Conservation (phyloP, 805 yeast species). For the Candida sanyiensis region DNA sequence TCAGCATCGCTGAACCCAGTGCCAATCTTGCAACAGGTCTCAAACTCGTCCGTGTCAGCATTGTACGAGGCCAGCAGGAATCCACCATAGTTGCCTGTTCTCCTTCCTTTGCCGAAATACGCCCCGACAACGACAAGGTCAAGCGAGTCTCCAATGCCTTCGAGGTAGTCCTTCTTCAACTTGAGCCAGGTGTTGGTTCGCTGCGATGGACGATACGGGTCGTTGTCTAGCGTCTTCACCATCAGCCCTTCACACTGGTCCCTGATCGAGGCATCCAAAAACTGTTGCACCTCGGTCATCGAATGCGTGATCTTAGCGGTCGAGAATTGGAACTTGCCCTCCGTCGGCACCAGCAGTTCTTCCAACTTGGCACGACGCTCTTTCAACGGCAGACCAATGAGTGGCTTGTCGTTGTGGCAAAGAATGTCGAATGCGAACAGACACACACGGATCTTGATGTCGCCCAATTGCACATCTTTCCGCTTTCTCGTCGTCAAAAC, state of each 20-base stretch:
- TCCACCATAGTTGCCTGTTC: constrained; percentile 95
- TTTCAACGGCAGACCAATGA: constrained; percentile 58
- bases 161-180: constrained; percentile 87
- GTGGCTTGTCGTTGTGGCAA: constrained; percentile 64
- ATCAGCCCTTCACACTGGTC: constrained; percentile 93
- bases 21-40: constrained; percentile 94
- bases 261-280: constrained; percentile 82
- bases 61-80: constrained; percentile 87
- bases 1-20: constrained; percentile 93
- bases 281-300: constrained; percentile 68
- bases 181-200: constrained; percentile 95
- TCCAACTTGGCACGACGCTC: constrained; percentile 64
- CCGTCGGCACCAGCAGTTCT: constrained; percentile 50
- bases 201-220: constrained; percentile 91
- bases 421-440: constrained; percentile 87
- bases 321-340: constrained; percentile 82
- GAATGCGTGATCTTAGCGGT: constrained; percentile 64
- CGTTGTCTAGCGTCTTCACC: constrained; percentile 84
- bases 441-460: constrained; percentile 87
- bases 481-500: constrained; percentile 89
- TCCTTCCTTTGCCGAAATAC: constrained; percentile 86
- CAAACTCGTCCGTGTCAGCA: constrained; percentile 85
- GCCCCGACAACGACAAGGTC: constrained; percentile 95
- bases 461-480: constrained; percentile 82
- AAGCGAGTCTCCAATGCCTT: constrained; percentile 93